Evolutionary conservation across 192 early-diverging fungal species (phyloP), one percentile per base, ranked within the genome.

Genomic region (Coemansia sp.): DNA sequence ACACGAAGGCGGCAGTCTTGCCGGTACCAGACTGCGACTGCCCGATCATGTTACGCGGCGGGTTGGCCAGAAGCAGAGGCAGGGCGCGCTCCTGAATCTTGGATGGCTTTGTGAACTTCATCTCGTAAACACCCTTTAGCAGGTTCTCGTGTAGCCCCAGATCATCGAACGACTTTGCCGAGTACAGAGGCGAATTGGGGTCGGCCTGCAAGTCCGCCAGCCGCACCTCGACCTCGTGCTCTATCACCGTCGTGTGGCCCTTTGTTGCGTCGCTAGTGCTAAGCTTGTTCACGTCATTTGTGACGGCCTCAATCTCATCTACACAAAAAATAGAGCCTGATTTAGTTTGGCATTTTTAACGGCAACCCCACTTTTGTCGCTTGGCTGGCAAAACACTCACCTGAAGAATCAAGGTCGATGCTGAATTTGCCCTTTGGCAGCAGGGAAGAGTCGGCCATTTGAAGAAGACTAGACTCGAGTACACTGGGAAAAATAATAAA

Each of bases 1-100:
- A 83, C 2, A 88, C 89, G 78, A 99, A 99, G 9, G 95, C 95
- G 0, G 97, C 97, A 20, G 97, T 97, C 77, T 99, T 99, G 38
- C 96, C 97, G 0, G 97, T 99, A 67, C 97, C 97, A 14, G 94
- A 94, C 75, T 97, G 95, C 62, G 95, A 97, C 82, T 99, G 97
- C 0, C 93, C 97, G 70, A 99, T 96, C 93, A 99, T 92, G 73
- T 99, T 97, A 69, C 82, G 87, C 7, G 95, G 88, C 77, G 96
- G 96, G 68, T 91, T 88, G 26, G 85, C 76, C 35, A 98, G 73
- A 33, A 99, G 83, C 59, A 99, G 64, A 1, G 96, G 96, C 8
- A 99, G 77, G 9, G 96, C 96, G 48, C 88, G 86, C 73, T 94
- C 95, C 82, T 99, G 96, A 73, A 99, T 97, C 71, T 95, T 96